Evolutionary conservation across 768 basidiomycete genomes (phyloP).

Genomic region (Guyanaporus albipodus): DNA sequence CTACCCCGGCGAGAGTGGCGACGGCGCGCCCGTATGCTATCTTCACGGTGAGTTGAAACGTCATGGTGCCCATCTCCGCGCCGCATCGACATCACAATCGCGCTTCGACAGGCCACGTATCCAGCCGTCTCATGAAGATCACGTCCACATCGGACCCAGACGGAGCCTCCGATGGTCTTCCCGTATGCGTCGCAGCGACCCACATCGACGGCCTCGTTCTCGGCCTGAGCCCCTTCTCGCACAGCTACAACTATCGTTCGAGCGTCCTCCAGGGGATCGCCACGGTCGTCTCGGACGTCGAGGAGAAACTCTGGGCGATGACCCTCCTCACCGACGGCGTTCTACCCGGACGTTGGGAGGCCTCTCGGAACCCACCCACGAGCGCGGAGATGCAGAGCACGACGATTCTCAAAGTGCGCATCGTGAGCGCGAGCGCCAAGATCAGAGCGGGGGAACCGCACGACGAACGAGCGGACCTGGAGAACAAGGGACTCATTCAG

Average conservation of each 20-base stretch:
- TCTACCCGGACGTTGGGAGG: slow-evolving; percentile 23
- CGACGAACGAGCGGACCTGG: slow-evolving; percentile 16
- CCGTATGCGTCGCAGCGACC: slow-evolving; percentile 24
- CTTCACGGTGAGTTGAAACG: slow-evolving; percentile 21
- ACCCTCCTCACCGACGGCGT: slow-evolving; percentile 20
- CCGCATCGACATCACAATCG: no score
- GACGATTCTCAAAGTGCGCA: slow-evolving; percentile 20
- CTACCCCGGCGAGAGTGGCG: slow-evolving; percentile 9
- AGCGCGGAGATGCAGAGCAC: slow-evolving; percentile 23
- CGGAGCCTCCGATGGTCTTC: slow-evolving; percentile 8
- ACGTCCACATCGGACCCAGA: background rate
- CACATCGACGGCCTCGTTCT: slow-evolving; percentile 24
- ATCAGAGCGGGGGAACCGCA: slow-evolving; percentile 22
- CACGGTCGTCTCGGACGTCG: slow-evolving; percentile 9
- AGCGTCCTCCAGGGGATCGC: slow-evolving; percentile 22
- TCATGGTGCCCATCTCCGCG: no score
- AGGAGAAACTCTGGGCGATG: slow-evolving; percentile 27
- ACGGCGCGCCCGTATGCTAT: slow-evolving; percentile 16
- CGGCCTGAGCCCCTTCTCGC: slow-evolving; percentile 21
- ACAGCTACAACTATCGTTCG: slow-evolving; percentile 27
- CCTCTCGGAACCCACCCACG: slow-evolving; percentile 18
- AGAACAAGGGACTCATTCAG: slow-evolving; percentile 11
- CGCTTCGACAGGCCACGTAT: slow-evolving; percentile 22
- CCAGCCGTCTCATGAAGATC: slow-evolving; percentile 28
- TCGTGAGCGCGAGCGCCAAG: slow-evolving; percentile 23